These are phyloP conservation scores for Phytopythium boreale DNA, from an alignment of 352 stramenopile species.

Conservation along the genomic window DNA sequence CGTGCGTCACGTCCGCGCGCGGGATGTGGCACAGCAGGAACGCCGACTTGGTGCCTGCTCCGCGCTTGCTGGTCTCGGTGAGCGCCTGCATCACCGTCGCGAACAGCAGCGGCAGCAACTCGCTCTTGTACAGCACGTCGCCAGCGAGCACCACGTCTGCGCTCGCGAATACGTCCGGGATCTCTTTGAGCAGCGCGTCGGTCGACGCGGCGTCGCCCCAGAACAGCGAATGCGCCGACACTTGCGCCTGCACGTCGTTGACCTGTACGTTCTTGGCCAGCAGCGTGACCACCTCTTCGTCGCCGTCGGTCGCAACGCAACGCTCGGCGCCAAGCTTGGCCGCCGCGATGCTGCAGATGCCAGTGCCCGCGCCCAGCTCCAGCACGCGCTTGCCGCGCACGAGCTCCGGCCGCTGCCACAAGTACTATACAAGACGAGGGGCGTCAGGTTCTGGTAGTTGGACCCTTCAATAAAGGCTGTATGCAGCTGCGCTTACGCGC, in stretches of 20 bases:
- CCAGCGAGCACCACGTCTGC: slow-evolving; percentile 64
- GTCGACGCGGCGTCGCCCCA: slow-evolving; percentile 53
- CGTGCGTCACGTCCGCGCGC: slow-evolving; percentile 65
- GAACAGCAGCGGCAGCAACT: slow-evolving; percentile 64
- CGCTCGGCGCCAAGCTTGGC: slow-evolving; percentile 41
- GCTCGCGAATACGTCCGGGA: slow-evolving; percentile 21
- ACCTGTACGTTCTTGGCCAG: slow-evolving; percentile 43
- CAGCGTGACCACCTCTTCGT: slow-evolving; percentile 55
- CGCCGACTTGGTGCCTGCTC: slow-evolving; percentile 7
- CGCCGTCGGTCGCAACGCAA: slow-evolving; percentile 64
- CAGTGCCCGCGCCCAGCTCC: slow-evolving; percentile 70
- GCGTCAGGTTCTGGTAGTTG: no score
- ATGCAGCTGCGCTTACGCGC: slow-evolving; percentile 16
- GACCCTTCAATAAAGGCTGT: neutral
- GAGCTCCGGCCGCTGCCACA: slow-evolving; percentile 40
- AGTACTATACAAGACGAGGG: slow-evolving; percentile 18
- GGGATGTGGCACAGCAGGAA: slow-evolving; percentile 74
- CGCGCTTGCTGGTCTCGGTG: neutral
- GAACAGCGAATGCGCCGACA: slow-evolving; percentile 40
- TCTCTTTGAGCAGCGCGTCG: slow-evolving; percentile 24
- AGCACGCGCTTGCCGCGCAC: slow-evolving; percentile 48
- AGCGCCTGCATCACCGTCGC: slow-evolving; percentile 41
- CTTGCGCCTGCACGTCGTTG: slow-evolving; percentile 22
- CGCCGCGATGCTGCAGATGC: slow-evolving; percentile 68
- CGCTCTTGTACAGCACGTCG: slow-evolving; percentile 79